Percentiles rank a stretch among this genome's conserved stretches.
Conservation (phyloP, 306 rosid genomes). For the Sindora glabra region DNA sequence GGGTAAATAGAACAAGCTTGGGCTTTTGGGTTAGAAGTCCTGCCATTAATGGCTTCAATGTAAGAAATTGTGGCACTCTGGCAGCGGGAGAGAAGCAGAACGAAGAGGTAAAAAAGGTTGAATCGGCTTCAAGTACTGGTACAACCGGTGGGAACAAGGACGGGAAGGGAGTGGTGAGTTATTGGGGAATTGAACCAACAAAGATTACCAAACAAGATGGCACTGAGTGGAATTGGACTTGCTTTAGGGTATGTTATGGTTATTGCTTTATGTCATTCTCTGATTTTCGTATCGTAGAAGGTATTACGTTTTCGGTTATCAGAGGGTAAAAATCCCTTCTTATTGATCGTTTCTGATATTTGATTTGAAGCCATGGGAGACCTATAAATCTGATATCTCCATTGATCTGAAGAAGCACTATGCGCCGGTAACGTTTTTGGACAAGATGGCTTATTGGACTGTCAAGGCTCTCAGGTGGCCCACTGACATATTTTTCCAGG, state of each 20-base stretch:
- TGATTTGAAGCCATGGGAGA: slow-evolving; percentile 65
- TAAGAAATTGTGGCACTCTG: slow-evolving; percentile 21
- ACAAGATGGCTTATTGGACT: slow-evolving; percentile 69
- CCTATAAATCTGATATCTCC: slow-evolving; percentile 45
- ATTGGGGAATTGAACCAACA: slow-evolving; percentile 48
- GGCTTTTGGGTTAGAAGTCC: not conserved
- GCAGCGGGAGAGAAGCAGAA: slow-evolving; percentile 22
- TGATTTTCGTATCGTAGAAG: too few relatives aligned
- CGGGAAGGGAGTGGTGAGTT: slow-evolving; percentile 29
- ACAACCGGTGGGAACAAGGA: slow-evolving; percentile 11
- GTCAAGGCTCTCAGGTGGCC: slow-evolving; percentile 58
- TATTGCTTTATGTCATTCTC: too few relatives aligned
- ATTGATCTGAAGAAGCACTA: slow-evolving; percentile 70
- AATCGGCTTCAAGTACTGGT: not conserved
- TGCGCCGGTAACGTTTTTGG: slow-evolving; percentile 41
- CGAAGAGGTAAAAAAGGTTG: not conserved
- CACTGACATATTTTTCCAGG: slow-evolving; percentile 71
- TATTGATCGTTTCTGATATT: too few relatives aligned
- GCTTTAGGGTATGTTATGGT: slow-evolving; percentile 72
- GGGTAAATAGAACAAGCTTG: not conserved
- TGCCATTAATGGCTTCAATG: not conserved
- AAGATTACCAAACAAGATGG: slow-evolving; percentile 46
- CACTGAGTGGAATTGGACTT: slow-evolving; percentile 63
- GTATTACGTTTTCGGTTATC: too few relatives aligned
- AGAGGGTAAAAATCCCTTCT: too few relatives aligned